These are phyloP conservation scores for Volutella citrinella DNA, from an alignment of 2,329 filamentous ascomycete species.

Conservation along the genomic window DNA sequence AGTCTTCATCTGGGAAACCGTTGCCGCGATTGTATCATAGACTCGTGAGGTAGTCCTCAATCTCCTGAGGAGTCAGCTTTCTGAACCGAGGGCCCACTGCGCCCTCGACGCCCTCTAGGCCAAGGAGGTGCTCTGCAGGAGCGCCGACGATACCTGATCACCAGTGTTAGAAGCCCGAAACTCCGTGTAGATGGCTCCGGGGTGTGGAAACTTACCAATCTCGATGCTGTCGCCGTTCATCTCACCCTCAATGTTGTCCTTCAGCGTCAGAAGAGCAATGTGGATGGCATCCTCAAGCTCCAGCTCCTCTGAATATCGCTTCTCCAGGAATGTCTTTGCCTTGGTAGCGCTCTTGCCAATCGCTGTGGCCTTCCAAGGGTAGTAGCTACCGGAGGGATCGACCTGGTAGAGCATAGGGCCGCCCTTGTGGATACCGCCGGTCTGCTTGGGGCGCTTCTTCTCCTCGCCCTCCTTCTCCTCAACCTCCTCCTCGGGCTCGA, in stretches of 20 bases:
- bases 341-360: constrained; percentile 98
- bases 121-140: constrained; percentile 88
- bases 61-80: constrained; percentile 95
- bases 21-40: too few relatives aligned
- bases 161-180: constrained; percentile 18
- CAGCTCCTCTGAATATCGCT: constrained; percentile 95
- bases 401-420: constrained; percentile 98
- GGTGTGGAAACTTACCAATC: constrained; percentile 77
- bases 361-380: constrained; percentile 98
- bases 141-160: constrained; percentile 85
- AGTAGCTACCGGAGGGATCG: constrained; percentile 97
- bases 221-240: constrained; percentile 99
- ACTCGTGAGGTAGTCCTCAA: constrained; percentile 99
- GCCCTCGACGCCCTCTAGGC: constrained; percentile 84
- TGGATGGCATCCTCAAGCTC: constrained; percentile 98
- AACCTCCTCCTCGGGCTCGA: constrained; percentile 74
- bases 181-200: too few relatives aligned
- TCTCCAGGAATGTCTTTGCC: constrained; percentile 98
- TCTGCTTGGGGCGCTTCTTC: constrained; percentile 78
- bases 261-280: constrained; percentile 93
- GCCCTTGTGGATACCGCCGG: constrained; percentile 91
- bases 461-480: constrained; percentile 54
- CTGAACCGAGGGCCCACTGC: constrained; percentile 84
- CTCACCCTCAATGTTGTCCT: constrained; percentile 99
- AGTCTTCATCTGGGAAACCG: constrained; percentile 30